Base-by-base conservation (phyloP, 805 yeast species). In the Wickerhamomyces kurtzmanii region DNA sequence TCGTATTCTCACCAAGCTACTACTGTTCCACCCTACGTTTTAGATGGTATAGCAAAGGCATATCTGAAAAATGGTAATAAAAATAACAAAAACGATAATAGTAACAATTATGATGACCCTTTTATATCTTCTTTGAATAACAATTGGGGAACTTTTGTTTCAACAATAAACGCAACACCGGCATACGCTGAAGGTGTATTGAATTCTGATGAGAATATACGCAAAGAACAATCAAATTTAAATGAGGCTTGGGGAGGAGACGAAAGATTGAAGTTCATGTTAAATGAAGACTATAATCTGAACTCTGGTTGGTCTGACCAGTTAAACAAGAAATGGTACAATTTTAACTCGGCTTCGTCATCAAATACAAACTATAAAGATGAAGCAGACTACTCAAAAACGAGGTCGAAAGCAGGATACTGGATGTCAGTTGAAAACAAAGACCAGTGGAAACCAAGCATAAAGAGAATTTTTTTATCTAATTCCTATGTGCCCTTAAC, bases 401-500 rank as follows among this genome's bases (percentile, higher is more conserved):
- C 69, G 22, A 49, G 71, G 27, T 63, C 76, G 11, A 65, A 63
- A 31, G 82, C 82, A 0, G 74, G 75, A 6, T 75, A 74, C 45
- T 76, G 83, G 84, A 68, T 71, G 75, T 65, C 77, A 33, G 60
- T 66, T 33, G 75, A 62, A 45, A 78, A 68, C 33, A 62, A 76
- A 34, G 69, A 68, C 31, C 73, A 71, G 38, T 67, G 84, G 72
- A 58, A 67, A 30, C 83, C 91, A 3, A 62, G 67, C 18, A 40
- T 86, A 8, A 59, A 59, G 30, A 62, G 75, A 24, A 55, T 79
- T 16, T 55, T 87, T 18, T 65, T 82, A 30, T 71, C 73, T 36
- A 85, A 82, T 48, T 87, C 94, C 12, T 77, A 82, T 40, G 65
- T 86, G 9, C 96, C 96, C 2, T 59, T 89, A 27, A 65, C 79